Evolutionary conservation across 306 rosid species (phyloP), one percentile per base, ranked within the genome.

Genomic region (Bauhinia variegata): DNA sequence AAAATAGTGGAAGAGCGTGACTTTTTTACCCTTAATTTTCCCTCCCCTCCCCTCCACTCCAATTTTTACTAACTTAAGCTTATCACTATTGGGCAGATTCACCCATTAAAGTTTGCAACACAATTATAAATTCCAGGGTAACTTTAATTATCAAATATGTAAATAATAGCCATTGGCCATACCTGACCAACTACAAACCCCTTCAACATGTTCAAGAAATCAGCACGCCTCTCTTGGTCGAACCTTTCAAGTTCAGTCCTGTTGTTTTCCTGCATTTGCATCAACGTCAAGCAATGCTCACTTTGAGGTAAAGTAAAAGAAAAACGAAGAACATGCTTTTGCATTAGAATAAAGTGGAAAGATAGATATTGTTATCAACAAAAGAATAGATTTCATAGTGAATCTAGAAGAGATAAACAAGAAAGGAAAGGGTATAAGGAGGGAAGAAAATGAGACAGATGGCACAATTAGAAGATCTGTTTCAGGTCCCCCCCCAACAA

Each of bases 131-230:
- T 61, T 38, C 59, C 36, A 34, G 34, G 32, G 54, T 64, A 57
- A 42, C 67, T 41, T 36, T 5, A 59, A 62, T n/a, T 5, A 34
- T n/a, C 48, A 12, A 16, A 55, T 0, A 8, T 14, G 14, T n/a
- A 63, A 50, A 56, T 36, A 71, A 68, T 12, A 44, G 18, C 32
- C 37, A 51, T 38, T 11, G n/a, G 7, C 30, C 36, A 54, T 84
- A 95, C 99, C 99, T 95, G 99, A 80, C 79, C 88, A 53, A 79
- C 87, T 44, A 88, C 96, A 60, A 88, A 95, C 14, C 99, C 99
- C 71, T 79, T 95, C 84, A 95, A 83, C 99, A 95, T 95, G 61
- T 77, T 81, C 68, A 83, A 62, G 78, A 90, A 90, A 83, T 95
- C 99, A 48, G 74, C 76, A 15, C 83, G 74, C 72, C 75, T 77